These are phyloP conservation scores for Hanseniaspora occidentalis DNA, from an alignment of 805 yeast genomes.

Conservation along the genomic window DNA sequence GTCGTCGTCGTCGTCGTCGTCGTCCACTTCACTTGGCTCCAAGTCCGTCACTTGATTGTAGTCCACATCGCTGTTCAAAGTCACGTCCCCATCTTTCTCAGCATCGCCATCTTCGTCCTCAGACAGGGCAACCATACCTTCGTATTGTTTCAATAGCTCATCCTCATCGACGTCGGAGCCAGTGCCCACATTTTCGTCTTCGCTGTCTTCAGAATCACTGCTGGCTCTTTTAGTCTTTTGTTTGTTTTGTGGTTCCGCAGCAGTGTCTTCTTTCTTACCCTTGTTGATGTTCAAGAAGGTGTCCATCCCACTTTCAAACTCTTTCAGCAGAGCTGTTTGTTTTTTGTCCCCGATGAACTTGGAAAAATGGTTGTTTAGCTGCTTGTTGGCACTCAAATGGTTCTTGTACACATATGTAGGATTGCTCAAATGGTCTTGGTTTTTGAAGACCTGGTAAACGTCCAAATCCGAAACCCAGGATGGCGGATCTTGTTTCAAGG, in stretches of 20 bases:
- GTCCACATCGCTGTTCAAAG: not conserved
- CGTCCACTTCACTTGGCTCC: constrained; percentile 12
- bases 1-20: constrained; percentile 12
- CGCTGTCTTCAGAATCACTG: constrained; percentile 10
- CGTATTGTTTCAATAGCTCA: constrained; percentile 23
- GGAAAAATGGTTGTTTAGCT: constrained; percentile 13
- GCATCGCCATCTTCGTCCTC: constrained; percentile 32
- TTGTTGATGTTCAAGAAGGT: constrained; percentile 23
- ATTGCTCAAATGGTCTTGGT: constrained; percentile 25
- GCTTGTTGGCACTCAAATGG: constrained; percentile 29
- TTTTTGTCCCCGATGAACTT: constrained; percentile 34
- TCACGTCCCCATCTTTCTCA: no score
- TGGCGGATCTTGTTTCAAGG: constrained; percentile 11
- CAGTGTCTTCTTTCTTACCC: constrained; percentile 11
- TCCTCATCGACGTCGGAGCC: constrained; percentile 18
- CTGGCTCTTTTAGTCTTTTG: constrained; percentile 10
- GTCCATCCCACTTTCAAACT: constrained; percentile 28
- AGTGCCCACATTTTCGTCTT: constrained; percentile 14
- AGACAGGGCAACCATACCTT: constrained; percentile 26
- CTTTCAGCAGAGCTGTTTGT: constrained; percentile 33
- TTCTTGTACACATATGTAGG: constrained; percentile 29
- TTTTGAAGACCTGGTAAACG: constrained; percentile 17
- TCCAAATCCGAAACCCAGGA: constrained; percentile 17
- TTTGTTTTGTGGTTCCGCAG: constrained; percentile 5
- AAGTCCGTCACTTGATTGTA: constrained; percentile 2